These are phyloP conservation scores for Phytophthora pluvialis DNA, from an alignment of 352 stramenopile genomes.

Conservation along the genomic window DNA sequence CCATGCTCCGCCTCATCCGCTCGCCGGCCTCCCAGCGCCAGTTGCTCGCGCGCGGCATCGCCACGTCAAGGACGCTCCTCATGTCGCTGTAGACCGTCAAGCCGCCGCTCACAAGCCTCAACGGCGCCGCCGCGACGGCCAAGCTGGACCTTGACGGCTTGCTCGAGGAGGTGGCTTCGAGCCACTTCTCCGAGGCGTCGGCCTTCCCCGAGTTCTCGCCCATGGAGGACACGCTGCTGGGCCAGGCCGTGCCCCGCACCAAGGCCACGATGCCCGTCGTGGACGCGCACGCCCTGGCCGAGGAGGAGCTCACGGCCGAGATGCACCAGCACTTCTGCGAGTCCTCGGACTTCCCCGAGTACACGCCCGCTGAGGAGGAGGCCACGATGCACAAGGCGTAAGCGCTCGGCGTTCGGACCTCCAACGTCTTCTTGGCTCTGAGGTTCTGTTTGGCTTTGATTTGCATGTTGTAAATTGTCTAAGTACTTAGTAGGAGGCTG, in stretches of 20 bases:
- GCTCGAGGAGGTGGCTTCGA: slow-evolving; percentile 53
- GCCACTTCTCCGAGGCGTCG: slow-evolving; percentile 65
- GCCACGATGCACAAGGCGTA: slow-evolving; percentile 40
- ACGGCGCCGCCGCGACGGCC: slow-evolving; percentile 27
- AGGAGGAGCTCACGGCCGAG: slow-evolving; percentile 43
- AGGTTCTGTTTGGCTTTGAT: not conserved
- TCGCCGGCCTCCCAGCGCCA: slow-evolving; percentile 16
- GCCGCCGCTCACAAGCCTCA: slow-evolving; percentile 33
- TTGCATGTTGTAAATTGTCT: slow-evolving; percentile 24
- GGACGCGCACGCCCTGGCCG: slow-evolving; percentile 26
- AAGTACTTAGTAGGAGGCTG: too few species aligned
- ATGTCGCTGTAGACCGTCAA: slow-evolving; percentile 13
- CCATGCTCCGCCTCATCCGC: slow-evolving; percentile 28
- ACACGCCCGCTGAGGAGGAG: slow-evolving; percentile 47
- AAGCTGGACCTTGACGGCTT: slow-evolving; percentile 41
- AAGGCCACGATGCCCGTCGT: slow-evolving; percentile 1
- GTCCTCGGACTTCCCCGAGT: slow-evolving; percentile 66
- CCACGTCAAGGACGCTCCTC: slow-evolving; percentile 10
- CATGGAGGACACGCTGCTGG: slow-evolving; percentile 57
- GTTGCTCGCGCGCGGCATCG: slow-evolving; percentile 14
- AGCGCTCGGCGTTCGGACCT: too few species aligned
- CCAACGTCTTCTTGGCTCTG: too few species aligned
- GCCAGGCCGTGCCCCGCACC: slow-evolving; percentile 31
- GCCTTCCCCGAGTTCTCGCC: slow-evolving; percentile 67
- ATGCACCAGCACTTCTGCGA: slow-evolving; percentile 49